These are phyloP conservation scores for Lactarius pseudohatsudake DNA, from an alignment of 768 basidiomycete species.

Conservation along the genomic window DNA sequence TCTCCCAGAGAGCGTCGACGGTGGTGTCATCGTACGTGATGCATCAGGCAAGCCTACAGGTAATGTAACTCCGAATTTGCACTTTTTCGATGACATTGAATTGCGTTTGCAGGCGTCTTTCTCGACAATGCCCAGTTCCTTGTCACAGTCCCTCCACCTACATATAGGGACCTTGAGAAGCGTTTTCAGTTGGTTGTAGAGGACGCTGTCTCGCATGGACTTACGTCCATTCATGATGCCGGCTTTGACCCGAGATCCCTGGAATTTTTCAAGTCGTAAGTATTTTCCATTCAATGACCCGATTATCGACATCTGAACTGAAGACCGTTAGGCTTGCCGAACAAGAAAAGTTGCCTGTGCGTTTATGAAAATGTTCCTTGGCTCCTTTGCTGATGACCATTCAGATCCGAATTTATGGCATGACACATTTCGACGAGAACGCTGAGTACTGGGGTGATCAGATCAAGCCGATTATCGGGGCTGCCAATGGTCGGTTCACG, in stretches of 20 bases:
- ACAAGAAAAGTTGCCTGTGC: slow-evolving; percentile 59
- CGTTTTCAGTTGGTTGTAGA: slow-evolving; percentile 61
- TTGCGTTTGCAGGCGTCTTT: slow-evolving; percentile 54
- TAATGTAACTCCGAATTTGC: slow-evolving; percentile 32
- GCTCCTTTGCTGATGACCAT: slow-evolving; percentile 1
- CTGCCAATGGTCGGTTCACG: slow-evolving; percentile 61
- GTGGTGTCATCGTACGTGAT: slow-evolving; percentile 78
- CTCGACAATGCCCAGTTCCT: slow-evolving; percentile 87
- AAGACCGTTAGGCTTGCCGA: slow-evolving; percentile 56
- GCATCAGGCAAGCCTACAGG: slow-evolving; percentile 68
- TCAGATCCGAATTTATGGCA: slow-evolving; percentile 78
- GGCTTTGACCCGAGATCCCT: slow-evolving; percentile 68
- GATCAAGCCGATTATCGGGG: slow-evolving; percentile 52
- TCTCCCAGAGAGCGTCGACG: slow-evolving; percentile 70
- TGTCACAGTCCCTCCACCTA: slow-evolving; percentile 60
- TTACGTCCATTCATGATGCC: slow-evolving; percentile 89
- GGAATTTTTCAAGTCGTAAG: slow-evolving; percentile 69
- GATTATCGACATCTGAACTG: slow-evolving; percentile 10
- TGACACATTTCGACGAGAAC: slow-evolving; percentile 68
- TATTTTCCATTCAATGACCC: slow-evolving; percentile 12
- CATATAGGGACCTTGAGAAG: slow-evolving; percentile 59
- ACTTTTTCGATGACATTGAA: slow-evolving; percentile 8
- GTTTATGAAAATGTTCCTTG: background rate
- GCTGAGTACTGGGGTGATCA: slow-evolving; percentile 74
- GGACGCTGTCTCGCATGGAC: slow-evolving; percentile 67